Conservation (phyloP, 2,329 filamentous ascomycete genomes). For the Fusarium pseudograminearum region DNA sequence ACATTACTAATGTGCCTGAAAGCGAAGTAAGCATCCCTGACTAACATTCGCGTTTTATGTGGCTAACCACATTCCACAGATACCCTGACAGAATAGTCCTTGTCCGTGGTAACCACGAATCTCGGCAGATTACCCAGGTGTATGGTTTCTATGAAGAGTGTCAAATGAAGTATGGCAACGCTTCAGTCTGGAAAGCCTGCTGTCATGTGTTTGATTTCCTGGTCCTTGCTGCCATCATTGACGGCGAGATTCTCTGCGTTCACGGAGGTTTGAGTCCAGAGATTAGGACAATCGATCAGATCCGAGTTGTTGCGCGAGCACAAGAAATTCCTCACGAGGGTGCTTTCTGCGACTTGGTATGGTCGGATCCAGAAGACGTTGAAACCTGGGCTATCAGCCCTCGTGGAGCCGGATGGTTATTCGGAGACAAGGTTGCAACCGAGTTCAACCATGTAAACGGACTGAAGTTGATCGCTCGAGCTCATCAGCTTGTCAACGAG, state of each 20-base stretch:
- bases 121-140: constrained; percentile 95
- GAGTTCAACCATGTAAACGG: constrained; percentile 98
- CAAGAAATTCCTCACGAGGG: constrained; percentile 98
- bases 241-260: constrained; percentile 98
- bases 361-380: constrained; percentile 97
- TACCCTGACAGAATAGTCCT: constrained; percentile 96
- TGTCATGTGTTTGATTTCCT: constrained; percentile 99
- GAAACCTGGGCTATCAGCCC: constrained; percentile 97
- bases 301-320: constrained; percentile 97
- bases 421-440: constrained; percentile 95
- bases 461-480: constrained; percentile 93
- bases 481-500: constrained; percentile 98
- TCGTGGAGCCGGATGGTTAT: constrained; percentile 95
- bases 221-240: constrained; percentile 95
- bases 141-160: constrained; percentile 99
- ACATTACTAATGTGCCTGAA: constrained; percentile 97
- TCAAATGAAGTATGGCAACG: constrained; percentile 97
- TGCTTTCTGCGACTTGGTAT: constrained; percentile 97
- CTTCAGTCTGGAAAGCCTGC: constrained; percentile 99
- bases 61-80: constrained; percentile 60
- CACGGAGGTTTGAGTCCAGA: constrained; percentile 91
- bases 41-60: background rate
- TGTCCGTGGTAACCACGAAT: constrained; percentile 98
- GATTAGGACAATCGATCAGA: constrained; percentile 98
- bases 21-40: constrained; percentile 62